Evolutionary conservation across 192 early-diverging fungal species (phyloP).

Genomic region (Spizellomyces punctatus): DNA sequence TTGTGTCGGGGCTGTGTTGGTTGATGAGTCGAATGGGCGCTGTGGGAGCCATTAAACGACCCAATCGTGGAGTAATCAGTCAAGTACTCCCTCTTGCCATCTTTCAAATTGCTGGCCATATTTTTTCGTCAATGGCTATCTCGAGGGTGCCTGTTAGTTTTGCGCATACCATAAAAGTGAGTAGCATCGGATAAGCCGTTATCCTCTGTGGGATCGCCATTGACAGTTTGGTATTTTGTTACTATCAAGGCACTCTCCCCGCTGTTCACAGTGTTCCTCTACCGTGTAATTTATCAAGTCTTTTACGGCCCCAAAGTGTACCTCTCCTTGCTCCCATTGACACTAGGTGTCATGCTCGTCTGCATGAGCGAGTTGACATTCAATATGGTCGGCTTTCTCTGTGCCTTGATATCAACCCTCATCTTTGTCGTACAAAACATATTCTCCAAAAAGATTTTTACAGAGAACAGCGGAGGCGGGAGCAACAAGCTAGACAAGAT

Average conservation of each 20-base stretch:
- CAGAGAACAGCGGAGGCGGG: conserved; percentile 23
- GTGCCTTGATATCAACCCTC: conserved; percentile 72
- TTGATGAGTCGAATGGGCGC: background rate
- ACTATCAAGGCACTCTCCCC: conserved; percentile 72
- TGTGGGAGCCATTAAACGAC: conserved; percentile 29
- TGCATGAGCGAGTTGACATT: conserved; percentile 72
- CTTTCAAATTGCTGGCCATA: conserved; percentile 86
- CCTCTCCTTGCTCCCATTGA: conserved; percentile 74
- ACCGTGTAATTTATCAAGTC: conserved; percentile 69
- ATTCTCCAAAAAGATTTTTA: conserved; percentile 77
- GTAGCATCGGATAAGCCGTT: conserved; percentile 1
- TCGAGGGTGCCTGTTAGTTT: conserved; percentile 78
- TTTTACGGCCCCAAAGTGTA: conserved; percentile 75
- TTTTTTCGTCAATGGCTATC: conserved; percentile 78
- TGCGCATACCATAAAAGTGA: conserved; percentile 90
- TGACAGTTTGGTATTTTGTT: background rate
- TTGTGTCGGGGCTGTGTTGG: conserved; percentile 70
- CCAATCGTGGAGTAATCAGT: conserved; percentile 54
- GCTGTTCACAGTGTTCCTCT: conserved; percentile 81
- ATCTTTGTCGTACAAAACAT: conserved; percentile 90
- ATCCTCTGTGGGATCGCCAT: background rate
- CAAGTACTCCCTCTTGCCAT: conserved; percentile 72
- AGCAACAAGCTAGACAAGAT: conserved; percentile 72
- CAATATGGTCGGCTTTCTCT: conserved; percentile 72
- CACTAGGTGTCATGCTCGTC: conserved; percentile 87